A percentile compares a stretch with the other conserved stretches of the same genome.
These are phyloP conservation scores for Staphylotrichum longicolle DNA, from an alignment of 495 filamentous ascomycete genomes.

Conservation along the genomic window DNA sequence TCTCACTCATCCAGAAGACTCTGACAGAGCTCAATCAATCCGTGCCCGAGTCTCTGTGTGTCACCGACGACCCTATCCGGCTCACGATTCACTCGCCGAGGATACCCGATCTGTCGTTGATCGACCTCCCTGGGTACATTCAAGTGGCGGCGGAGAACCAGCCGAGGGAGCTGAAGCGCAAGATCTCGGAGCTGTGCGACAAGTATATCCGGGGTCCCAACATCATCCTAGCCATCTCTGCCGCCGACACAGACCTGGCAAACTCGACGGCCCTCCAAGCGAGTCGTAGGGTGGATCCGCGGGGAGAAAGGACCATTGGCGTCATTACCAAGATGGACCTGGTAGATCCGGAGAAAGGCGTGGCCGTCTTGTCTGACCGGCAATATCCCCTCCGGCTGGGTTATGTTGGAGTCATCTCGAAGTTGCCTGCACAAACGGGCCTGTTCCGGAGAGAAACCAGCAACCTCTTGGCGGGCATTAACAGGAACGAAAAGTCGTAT, in stretches of 20 bases:
- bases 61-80: slow-evolving; percentile 95
- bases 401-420: slow-evolving; percentile 95
- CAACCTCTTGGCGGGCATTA: slow-evolving; percentile 77
- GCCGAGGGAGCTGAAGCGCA: slow-evolving; percentile 86
- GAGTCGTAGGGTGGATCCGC: slow-evolving; percentile 86
- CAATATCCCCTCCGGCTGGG: slow-evolving; percentile 93
- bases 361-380: slow-evolving; percentile 73
- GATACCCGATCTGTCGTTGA: slow-evolving; percentile 93
- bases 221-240: slow-evolving; percentile 94
- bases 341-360: slow-evolving; percentile 78
- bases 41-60: slow-evolving; percentile 84
- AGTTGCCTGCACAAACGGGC: slow-evolving; percentile 63
- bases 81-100: slow-evolving; percentile 92
- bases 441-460: slow-evolving; percentile 82
- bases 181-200: slow-evolving; percentile 94
- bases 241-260: slow-evolving; percentile 93
- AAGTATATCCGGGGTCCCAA: slow-evolving; percentile 97
- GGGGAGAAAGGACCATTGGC: slow-evolving; percentile 94
- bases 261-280: slow-evolving; percentile 93
- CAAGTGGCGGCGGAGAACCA: slow-evolving; percentile 91
- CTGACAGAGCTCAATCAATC: slow-evolving; percentile 93
- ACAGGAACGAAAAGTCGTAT: slow-evolving; percentile 82
- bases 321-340: slow-evolving; percentile 99
- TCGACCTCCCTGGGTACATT: slow-evolving; percentile 96
- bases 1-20: slow-evolving; percentile 86